Percentiles rank a stretch among this genome's conserved stretches.
phyloP scores from a whole-genome alignment of 805 yeast species.

The Groenewaldozyma salmanticensis region DNA sequence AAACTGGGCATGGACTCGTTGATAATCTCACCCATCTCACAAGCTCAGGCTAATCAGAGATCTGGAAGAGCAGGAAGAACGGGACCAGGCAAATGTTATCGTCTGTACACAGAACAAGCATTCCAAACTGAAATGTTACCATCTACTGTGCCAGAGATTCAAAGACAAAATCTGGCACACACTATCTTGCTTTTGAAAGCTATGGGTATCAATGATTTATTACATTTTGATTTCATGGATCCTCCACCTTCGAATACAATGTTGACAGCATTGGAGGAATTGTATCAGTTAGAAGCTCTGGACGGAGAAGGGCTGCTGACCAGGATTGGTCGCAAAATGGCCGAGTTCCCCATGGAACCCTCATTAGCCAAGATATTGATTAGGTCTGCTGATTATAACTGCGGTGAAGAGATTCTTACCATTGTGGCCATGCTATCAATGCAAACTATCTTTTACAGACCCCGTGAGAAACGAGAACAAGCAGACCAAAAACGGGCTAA shows the following conservation, averaged over 20 bases:
- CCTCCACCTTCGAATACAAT: conserved; percentile 70
- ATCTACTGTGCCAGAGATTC: conserved; percentile 86
- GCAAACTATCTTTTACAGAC: conserved; percentile 58
- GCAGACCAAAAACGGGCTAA: conserved; percentile 56
- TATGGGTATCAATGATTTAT: conserved; percentile 72
- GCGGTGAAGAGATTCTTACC: conserved; percentile 59
- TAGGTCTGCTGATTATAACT: conserved; percentile 48
- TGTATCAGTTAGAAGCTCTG: conserved; percentile 83
- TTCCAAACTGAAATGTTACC: conserved; percentile 66
- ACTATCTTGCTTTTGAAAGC: conserved; percentile 71
- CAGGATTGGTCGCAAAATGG: conserved; percentile 70
- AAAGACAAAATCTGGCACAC: conserved; percentile 68
- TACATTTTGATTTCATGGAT: conserved; percentile 85
- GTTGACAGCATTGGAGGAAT: conserved; percentile 63
- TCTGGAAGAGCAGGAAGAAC: conserved; percentile 98
- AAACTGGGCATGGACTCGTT: conserved; percentile 81
- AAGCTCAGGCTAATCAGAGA: conserved; percentile 92
- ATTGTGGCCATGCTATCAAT: conserved; percentile 81
- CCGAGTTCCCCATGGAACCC: conserved; percentile 88
- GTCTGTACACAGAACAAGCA: conserved; percentile 79
- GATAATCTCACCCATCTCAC: conserved; percentile 79
- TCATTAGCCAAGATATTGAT: conserved; percentile 72
- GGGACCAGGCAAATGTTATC: conserved; percentile 90
- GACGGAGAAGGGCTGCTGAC: conserved; percentile 74
- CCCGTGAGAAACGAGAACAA: conserved; percentile 48